Conservation (phyloP, 176 grass and related monocot species). For the Juncus inflexus region DNA sequence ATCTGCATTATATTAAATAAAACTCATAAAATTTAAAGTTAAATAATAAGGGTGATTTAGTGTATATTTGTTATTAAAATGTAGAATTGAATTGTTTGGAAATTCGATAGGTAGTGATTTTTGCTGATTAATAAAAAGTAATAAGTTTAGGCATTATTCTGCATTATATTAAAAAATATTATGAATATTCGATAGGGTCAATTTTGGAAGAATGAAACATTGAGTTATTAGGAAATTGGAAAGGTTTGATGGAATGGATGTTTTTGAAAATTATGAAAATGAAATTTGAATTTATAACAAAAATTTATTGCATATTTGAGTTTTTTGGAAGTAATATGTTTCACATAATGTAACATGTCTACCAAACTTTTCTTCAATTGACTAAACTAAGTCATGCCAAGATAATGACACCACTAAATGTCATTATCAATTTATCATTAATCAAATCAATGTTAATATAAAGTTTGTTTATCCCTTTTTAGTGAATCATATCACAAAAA, state of each 20-base stretch:
- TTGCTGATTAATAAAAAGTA: too few relatives aligned
- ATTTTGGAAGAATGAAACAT: neutral
- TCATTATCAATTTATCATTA: constrained; percentile 20
- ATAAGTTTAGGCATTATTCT: too few relatives aligned
- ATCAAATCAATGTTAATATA: constrained; percentile 6
- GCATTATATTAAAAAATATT: too few relatives aligned
- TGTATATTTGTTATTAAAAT: neutral
- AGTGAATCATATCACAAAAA: neutral
- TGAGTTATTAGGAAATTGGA: too few relatives aligned
- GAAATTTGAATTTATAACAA: too few relatives aligned
- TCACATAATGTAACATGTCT: constrained; percentile 3
- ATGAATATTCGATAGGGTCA: neutral
- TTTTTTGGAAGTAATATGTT: neutral
- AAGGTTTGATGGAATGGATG: too few relatives aligned
- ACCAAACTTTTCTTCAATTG: constrained; percentile 17
- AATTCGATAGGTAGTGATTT: neutral
- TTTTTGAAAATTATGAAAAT: too few relatives aligned
- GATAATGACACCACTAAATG: constrained; percentile 20
- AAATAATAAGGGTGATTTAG: neutral
- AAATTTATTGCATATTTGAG: too few relatives aligned
- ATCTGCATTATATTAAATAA: constrained; percentile 38
- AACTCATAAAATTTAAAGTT: neutral
- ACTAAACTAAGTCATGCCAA: constrained; percentile 13
- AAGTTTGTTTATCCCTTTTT: constrained; percentile 16
- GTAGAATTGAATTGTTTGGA: too few relatives aligned